These are phyloP conservation scores for Nakaseomyces sp. DNA, from an alignment of 1,139 yeast genomes.

Conservation along the genomic window DNA sequence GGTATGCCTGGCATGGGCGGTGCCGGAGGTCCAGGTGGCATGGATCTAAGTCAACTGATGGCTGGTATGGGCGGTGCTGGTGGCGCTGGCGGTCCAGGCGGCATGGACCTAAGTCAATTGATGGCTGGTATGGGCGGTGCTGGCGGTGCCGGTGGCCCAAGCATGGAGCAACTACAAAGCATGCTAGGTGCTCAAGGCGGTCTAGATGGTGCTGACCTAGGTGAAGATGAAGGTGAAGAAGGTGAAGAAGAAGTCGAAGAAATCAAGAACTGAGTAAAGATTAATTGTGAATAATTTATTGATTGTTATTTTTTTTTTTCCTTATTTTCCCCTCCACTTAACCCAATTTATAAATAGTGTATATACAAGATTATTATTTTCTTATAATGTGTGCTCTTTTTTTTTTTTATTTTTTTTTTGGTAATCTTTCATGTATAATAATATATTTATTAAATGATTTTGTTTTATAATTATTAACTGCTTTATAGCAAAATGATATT, in stretches of 20 bases:
- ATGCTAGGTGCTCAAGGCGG: slow-evolving; percentile 29
- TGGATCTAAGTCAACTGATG: slow-evolving; percentile 28
- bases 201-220: slow-evolving; percentile 30
- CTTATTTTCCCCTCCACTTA: no score
- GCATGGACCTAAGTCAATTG: slow-evolving; percentile 30
- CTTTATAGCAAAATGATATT: no score
- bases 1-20: slow-evolving; percentile 30
- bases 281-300: neutral
- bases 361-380: no score
- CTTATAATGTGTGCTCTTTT: no score
- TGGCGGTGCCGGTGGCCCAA: slow-evolving; percentile 34
- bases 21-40: slow-evolving; percentile 28
- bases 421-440: no score
- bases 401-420: no score
- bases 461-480: no score
- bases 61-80: slow-evolving; percentile 35
- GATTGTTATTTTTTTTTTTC: neutral
- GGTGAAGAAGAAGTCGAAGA: slow-evolving; percentile 9
- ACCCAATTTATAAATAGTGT: no score
- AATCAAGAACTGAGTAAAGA: neutral
- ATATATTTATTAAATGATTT: no score
- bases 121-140: slow-evolving; percentile 35
- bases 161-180: slow-evolving; percentile 19
- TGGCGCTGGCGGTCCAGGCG: slow-evolving; percentile 31
- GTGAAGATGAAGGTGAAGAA: slow-evolving; percentile 9